Evolutionary conservation across 495 filamentous ascomycete genomes (phyloP).

Genomic region (Xylaria scruposa): DNA sequence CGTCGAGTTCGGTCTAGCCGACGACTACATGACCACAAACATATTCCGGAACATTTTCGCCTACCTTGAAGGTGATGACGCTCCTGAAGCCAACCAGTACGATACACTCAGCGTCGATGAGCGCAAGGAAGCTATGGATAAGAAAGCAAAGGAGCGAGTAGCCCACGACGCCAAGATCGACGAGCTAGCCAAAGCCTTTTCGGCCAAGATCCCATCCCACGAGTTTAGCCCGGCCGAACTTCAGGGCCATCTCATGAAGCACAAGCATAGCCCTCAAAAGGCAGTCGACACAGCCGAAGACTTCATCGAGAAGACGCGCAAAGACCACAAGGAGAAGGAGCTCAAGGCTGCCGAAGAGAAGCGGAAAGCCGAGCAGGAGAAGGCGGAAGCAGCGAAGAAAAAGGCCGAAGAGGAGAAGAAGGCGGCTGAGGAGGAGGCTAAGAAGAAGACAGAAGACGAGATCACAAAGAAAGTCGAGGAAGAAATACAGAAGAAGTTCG

Average conservation of each 20-base stretch:
- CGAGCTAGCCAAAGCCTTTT: slow-evolving; percentile 62
- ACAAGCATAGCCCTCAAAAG: slow-evolving; percentile 67
- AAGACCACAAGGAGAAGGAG: slow-evolving; percentile 64
- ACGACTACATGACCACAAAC: slow-evolving; percentile 49
- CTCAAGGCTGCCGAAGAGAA: slow-evolving; percentile 54
- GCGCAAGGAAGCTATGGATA: slow-evolving; percentile 45
- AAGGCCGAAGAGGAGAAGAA: slow-evolving; percentile 41
- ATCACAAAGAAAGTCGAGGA: slow-evolving; percentile 33
- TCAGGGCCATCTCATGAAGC: slow-evolving; percentile 74
- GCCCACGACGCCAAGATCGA: slow-evolving; percentile 44
- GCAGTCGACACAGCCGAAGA: slow-evolving; percentile 62
- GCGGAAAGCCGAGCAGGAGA: slow-evolving; percentile 46
- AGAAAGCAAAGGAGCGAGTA: slow-evolving; percentile 46
- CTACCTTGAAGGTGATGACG: slow-evolving; percentile 52
- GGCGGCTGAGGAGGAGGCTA: slow-evolving; percentile 35
- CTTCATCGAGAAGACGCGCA: slow-evolving; percentile 64
- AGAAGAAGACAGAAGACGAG: slow-evolving; percentile 27
- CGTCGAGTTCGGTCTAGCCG: slow-evolving; percentile 66
- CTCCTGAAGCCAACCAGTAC: slow-evolving; percentile 22
- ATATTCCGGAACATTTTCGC: slow-evolving; percentile 59
- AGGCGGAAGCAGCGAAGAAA: slow-evolving; percentile 43
- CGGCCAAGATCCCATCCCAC: slow-evolving; percentile 63
- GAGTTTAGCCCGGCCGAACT: slow-evolving; percentile 79
- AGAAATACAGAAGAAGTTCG: slow-evolving; percentile 29
- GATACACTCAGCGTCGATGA: slow-evolving; percentile 33